These are phyloP conservation scores for Hyaloperonospora arabidopsidis DNA, from an alignment of 352 stramenopile species.

Conservation along the genomic window DNA sequence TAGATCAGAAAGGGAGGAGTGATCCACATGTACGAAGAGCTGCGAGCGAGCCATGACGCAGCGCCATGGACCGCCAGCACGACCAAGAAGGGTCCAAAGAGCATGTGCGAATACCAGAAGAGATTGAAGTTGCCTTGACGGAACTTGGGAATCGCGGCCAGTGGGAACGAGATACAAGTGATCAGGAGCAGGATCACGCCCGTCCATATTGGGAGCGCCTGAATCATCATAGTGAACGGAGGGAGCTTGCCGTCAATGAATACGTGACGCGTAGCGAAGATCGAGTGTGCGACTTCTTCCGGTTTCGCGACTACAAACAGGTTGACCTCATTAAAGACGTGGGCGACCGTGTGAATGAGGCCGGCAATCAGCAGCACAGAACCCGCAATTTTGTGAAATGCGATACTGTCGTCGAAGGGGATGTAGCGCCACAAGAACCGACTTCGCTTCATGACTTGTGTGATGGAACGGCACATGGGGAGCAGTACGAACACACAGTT, in stretches of 20 bases:
- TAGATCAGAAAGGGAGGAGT: slow-evolving; percentile 62
- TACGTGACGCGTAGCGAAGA: slow-evolving; percentile 53
- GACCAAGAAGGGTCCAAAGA: slow-evolving; percentile 63
- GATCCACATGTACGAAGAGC: slow-evolving; percentile 60
- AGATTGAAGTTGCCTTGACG: slow-evolving; percentile 69
- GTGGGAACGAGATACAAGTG: slow-evolving; percentile 56
- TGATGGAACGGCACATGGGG: slow-evolving; percentile 74
- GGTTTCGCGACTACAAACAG: slow-evolving; percentile 59
- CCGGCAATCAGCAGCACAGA: slow-evolving; percentile 47
- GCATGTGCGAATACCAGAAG: slow-evolving; percentile 81
- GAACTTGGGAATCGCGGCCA: slow-evolving; percentile 65
- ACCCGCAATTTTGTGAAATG: slow-evolving; percentile 72
- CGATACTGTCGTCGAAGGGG: slow-evolving; percentile 73
- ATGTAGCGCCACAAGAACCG: slow-evolving; percentile 62
- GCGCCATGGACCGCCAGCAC: slow-evolving; percentile 56
- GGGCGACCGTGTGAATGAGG: slow-evolving; percentile 53
- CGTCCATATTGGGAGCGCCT: slow-evolving; percentile 60
- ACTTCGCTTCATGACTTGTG: slow-evolving; percentile 60
- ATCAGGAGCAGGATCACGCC: slow-evolving; percentile 62
- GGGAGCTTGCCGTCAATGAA: slow-evolving; percentile 40
- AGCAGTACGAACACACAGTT: slow-evolving; percentile 71
- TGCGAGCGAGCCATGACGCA: slow-evolving; percentile 50
- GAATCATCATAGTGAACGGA: slow-evolving; percentile 60
- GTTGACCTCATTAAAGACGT: slow-evolving; percentile 66
- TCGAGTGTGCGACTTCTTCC: slow-evolving; percentile 47